These are phyloP conservation scores for Exophiala alcalophila DNA, from an alignment of 2,329 filamentous ascomycete species.

Conservation along the genomic window DNA sequence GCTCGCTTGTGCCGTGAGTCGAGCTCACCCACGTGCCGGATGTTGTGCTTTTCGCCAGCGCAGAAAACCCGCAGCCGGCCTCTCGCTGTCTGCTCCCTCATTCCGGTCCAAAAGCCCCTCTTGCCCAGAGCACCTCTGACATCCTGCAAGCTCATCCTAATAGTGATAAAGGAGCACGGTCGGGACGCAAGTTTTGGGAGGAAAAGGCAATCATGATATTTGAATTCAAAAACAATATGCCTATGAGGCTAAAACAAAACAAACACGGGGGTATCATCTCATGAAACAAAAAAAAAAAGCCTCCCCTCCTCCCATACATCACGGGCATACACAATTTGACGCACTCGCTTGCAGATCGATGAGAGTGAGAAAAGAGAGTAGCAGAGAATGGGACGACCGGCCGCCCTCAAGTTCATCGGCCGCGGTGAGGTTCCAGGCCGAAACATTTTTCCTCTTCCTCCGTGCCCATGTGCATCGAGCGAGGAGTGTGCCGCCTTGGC, in stretches of 20 bases:
- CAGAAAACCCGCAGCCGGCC: not conserved
- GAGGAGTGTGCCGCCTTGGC: slow-evolving; percentile 1
- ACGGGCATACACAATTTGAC: not conserved
- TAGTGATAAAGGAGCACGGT: no score
- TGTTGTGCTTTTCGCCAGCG: slow-evolving; percentile 5
- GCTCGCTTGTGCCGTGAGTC: slow-evolving; percentile 5
- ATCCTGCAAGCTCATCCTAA: no score
- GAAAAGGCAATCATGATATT: no score
- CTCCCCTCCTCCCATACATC: slow-evolving; percentile 1
- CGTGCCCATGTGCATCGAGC: slow-evolving; percentile 4
- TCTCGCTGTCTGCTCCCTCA: no score
- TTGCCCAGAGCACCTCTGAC: no score
- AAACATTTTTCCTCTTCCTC: no score
- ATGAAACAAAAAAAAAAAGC: slow-evolving; percentile 3
- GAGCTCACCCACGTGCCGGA: slow-evolving; percentile 12
- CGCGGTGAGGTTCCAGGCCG: not conserved
- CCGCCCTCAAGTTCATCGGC: not conserved
- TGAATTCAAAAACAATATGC: no score
- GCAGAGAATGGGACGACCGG: not conserved
- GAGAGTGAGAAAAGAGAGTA: not conserved
- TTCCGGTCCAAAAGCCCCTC: no score
- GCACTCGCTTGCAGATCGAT: not conserved
- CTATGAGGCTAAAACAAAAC: no score
- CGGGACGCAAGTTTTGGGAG: no score
- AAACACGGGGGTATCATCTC: slow-evolving; percentile 1